phyloP scores from a whole-genome alignment of 2,329 filamentous ascomycete species.

The Dothiorella sarmentorum region DNA sequence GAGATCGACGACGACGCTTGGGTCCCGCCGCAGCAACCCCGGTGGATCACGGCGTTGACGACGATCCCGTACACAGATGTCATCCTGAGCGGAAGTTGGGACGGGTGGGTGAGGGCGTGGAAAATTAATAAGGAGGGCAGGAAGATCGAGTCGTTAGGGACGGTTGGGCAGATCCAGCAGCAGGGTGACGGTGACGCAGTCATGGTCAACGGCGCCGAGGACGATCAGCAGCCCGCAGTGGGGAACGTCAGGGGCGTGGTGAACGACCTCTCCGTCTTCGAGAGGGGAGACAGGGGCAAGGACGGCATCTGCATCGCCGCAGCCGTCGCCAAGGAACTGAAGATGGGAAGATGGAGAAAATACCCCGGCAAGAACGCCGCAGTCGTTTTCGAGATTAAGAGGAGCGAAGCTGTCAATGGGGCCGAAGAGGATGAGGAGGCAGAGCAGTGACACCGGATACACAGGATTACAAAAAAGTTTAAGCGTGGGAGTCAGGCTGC shows the following conservation, averaged over 20 bases:
- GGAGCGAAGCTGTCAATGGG: conserved; percentile 24
- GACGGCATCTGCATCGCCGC: conserved; percentile 76
- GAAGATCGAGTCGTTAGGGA: conserved; percentile 64
- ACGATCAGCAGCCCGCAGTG: conserved; percentile 11
- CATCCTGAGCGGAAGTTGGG: conserved; percentile 90
- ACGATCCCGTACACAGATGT: conserved; percentile 88
- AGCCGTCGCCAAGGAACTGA: conserved; percentile 82
- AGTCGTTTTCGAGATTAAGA: conserved; percentile 79
- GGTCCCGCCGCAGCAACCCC: conserved; percentile 56
- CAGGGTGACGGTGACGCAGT: conserved; percentile 13
- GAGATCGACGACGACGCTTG: conserved; percentile 50
- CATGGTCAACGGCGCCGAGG: conserved; percentile 19
- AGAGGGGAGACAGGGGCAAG: conserved; percentile 72
- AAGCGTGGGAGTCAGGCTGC: not conserved
- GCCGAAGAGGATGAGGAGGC: conserved; percentile 13
- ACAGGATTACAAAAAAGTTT: not conserved
- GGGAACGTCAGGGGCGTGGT: conserved; percentile 66
- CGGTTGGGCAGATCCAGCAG: conserved; percentile 48
- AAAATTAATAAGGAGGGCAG: conserved; percentile 63
- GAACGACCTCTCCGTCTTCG: conserved; percentile 85
- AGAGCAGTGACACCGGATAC: not conserved
- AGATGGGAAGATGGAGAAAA: conserved; percentile 74
- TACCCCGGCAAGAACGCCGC: conserved; percentile 71
- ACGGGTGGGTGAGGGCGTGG: conserved; percentile 84
- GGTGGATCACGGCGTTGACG: conserved; percentile 86